Evolutionary conservation across 129 eudicot genomes (phyloP).

Genomic region (Erigeron canadensis): DNA sequence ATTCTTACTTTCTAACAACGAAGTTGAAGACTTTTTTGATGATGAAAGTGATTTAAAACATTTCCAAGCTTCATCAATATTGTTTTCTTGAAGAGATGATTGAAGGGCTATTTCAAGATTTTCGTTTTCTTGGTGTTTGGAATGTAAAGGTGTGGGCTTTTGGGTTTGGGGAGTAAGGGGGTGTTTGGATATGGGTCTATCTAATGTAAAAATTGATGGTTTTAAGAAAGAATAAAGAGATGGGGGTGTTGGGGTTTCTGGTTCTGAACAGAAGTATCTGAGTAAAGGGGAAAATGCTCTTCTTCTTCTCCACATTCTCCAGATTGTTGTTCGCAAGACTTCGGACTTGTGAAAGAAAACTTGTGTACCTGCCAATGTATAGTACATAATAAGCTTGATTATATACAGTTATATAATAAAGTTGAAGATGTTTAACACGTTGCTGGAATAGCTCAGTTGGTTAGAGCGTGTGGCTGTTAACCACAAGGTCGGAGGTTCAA

Average conservation of each 20-base stretch:
- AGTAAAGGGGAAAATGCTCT: conserved; percentile 16
- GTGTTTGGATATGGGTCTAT: conserved; percentile 31
- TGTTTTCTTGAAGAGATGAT: conserved; percentile 39
- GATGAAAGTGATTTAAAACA: conserved; percentile 73
- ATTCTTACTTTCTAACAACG: conserved; percentile 64
- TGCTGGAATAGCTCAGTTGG: conserved; percentile 99
- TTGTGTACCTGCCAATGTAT: too few relatives aligned
- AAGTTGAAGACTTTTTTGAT: conserved; percentile 13
- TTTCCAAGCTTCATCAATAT: conserved; percentile 94
- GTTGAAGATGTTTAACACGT: too few relatives aligned
- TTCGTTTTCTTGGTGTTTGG: conserved; percentile 34
- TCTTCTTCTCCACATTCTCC: conserved; percentile 85
- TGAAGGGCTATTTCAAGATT: conserved; percentile 60
- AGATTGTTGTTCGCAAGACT: conserved; percentile 40
- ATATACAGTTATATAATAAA: too few relatives aligned
- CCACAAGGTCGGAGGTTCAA: conserved; percentile 99
- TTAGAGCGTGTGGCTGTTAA: conserved; percentile 99
- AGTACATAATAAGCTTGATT: too few relatives aligned
- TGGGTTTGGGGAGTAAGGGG: conserved; percentile 33
- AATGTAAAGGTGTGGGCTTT: conserved; percentile 34
- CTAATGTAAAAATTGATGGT: conserved; percentile 63
- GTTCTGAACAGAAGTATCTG: conserved; percentile 47
- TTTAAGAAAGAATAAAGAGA: conserved; percentile 84
- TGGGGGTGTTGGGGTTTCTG: conserved; percentile 63
- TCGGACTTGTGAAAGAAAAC: too few relatives aligned